phyloP scores from a whole-genome alignment of 2,329 filamentous ascomycete species.

The Rutstroemia sp. region DNA sequence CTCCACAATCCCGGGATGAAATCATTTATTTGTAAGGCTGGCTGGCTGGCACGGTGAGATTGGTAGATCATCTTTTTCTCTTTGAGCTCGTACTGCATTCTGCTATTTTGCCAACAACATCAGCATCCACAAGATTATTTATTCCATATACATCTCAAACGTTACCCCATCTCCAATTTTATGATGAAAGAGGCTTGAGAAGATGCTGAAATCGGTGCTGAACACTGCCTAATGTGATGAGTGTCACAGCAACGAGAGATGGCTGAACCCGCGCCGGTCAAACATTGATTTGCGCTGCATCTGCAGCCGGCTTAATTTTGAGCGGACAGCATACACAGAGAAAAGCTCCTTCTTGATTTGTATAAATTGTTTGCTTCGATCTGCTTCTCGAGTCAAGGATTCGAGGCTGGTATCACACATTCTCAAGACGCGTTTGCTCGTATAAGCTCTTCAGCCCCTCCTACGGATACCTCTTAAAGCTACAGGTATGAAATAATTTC shows the following conservation, averaged over 20 bases:
- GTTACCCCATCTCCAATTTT: not conserved
- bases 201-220: not conserved
- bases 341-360: not conserved
- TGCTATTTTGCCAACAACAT: not conserved
- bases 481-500: not conserved
- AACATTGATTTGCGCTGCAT: not conserved
- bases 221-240: constrained; percentile 5
- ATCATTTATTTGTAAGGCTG: constrained; percentile 6
- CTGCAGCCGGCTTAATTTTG: constrained; percentile 2
- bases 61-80: not conserved
- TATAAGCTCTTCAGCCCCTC: not conserved
- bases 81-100: not conserved
- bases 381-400: constrained; percentile 1
- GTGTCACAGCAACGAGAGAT: constrained; percentile 9
- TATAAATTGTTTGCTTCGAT: constrained; percentile 1
- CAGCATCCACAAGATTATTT: not conserved
- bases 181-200: constrained; percentile 8
- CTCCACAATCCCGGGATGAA: not conserved
- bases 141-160: not conserved
- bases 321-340: not conserved
- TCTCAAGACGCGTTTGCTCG: not conserved
- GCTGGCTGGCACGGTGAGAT: constrained; percentile 4
- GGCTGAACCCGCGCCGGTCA: constrained; percentile 4
- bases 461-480: not conserved
- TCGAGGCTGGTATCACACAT: not conserved